Percentiles rank a stretch among this genome's conserved stretches.
phyloP scores from a whole-genome alignment of 345 rosid genomes.

The Punica granatum region DNA sequence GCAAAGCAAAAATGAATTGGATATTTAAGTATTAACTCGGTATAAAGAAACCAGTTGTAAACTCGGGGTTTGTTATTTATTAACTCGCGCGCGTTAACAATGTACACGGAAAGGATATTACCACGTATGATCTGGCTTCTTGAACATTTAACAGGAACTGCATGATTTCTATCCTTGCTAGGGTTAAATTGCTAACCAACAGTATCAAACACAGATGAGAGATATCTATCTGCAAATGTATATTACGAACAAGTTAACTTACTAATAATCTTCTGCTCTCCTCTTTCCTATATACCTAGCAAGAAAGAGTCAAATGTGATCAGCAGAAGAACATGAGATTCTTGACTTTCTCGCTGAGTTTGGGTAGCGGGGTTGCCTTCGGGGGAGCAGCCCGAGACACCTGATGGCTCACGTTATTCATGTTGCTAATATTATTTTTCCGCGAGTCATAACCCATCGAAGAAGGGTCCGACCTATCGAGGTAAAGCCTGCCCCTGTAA shows the following conservation, averaged over 20 bases:
- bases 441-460: not conserved
- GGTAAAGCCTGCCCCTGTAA: slow-evolving; percentile 85
- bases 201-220: not conserved
- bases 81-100: not conserved
- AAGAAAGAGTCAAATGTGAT: slow-evolving; percentile 2
- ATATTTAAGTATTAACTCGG: no score
- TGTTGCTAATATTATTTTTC: not conserved
- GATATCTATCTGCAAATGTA: not conserved
- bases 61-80: not conserved
- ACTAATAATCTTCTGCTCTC: not conserved
- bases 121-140: not conserved
- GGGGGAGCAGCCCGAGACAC: slow-evolving; percentile 70
- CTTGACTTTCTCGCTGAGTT: slow-evolving; percentile 74
- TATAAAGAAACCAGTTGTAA: no score
- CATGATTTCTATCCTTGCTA: not conserved
- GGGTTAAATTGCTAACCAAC: not conserved
- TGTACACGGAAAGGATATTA: not conserved
- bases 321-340: slow-evolving; percentile 95
- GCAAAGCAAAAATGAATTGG: no score
- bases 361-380: slow-evolving; percentile 67
- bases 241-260: not conserved
- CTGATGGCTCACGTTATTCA: slow-evolving; percentile 26
- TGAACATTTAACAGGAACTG: not conserved
- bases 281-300: not conserved
- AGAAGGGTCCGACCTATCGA: slow-evolving; percentile 55